Conservation (phyloP, 495 filamentous ascomycete species). For the Neurospora terricola region DNA sequence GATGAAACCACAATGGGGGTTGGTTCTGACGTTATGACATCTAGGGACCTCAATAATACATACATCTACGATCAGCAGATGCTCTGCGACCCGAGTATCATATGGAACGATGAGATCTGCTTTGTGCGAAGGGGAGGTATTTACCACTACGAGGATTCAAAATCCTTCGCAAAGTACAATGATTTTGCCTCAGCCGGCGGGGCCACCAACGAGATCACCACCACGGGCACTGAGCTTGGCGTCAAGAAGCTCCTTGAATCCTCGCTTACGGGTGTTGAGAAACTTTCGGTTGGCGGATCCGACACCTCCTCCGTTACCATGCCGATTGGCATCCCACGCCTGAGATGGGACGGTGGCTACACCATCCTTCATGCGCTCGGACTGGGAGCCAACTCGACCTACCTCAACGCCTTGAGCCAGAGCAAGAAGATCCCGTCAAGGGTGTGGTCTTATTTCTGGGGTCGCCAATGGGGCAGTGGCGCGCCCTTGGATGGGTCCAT, state of each 20-base stretch:
- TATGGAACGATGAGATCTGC: slow-evolving; percentile 14
- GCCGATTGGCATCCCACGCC: slow-evolving; percentile 12
- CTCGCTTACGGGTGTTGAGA: slow-evolving; percentile 6
- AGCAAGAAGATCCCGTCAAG: slow-evolving; percentile 27
- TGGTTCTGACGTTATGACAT: neutral
- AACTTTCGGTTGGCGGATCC: neutral
- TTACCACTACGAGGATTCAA: slow-evolving; percentile 8
- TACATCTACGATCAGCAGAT: slow-evolving; percentile 16
- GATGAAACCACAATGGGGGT: neutral
- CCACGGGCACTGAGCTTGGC: slow-evolving; percentile 4
- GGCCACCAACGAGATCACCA: slow-evolving; percentile 8
- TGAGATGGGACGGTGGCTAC: slow-evolving; percentile 11
- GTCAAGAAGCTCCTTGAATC: slow-evolving; percentile 8
- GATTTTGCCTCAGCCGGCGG: slow-evolving; percentile 11
- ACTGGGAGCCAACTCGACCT: slow-evolving; percentile 32
- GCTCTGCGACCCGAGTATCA: slow-evolving; percentile 7
- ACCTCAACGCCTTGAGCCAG: slow-evolving; percentile 23
- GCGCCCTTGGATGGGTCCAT: slow-evolving; percentile 27
- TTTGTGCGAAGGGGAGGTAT: slow-evolving; percentile 8
- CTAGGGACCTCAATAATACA: slow-evolving; percentile 16
- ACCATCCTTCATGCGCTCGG: slow-evolving; percentile 16
- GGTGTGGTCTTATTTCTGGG: slow-evolving; percentile 34
- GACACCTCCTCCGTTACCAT: neutral
- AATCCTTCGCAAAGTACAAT: slow-evolving; percentile 5
- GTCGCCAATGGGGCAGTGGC: slow-evolving; percentile 25